Conservation (phyloP, 495 filamentous ascomycete genomes). For the Penicillium pancosmium region DNA sequence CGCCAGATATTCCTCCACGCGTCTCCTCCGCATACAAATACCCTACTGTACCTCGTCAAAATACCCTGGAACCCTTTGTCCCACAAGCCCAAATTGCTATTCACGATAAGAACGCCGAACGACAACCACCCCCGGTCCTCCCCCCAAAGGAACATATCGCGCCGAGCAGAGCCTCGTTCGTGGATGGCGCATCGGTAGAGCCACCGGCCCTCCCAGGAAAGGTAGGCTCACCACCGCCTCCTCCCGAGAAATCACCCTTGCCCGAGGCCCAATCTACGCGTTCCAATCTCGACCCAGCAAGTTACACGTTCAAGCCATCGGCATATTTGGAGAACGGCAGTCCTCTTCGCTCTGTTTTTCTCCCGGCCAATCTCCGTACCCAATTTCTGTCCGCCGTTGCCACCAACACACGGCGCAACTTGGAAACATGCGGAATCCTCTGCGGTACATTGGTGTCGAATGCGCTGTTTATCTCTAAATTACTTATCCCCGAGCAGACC, state of each 20-base stretch:
- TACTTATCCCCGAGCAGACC: slow-evolving; percentile 89
- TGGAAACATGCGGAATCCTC: slow-evolving; percentile 94
- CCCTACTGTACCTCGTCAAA: slow-evolving; percentile 55
- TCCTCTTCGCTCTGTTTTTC: slow-evolving; percentile 83
- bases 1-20: slow-evolving; percentile 16
- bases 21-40: slow-evolving; percentile 48
- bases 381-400: slow-evolving; percentile 72
- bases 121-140: slow-evolving; percentile 46
- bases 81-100: slow-evolving; percentile 24
- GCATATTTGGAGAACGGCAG: slow-evolving; percentile 87
- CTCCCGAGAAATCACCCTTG: slow-evolving; percentile 41
- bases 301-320: slow-evolving; percentile 79
- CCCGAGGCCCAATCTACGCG: slow-evolving; percentile 29
- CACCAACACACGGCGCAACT: slow-evolving; percentile 74
- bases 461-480: slow-evolving; percentile 83
- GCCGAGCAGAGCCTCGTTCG: slow-evolving; percentile 18
- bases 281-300: slow-evolving; percentile 48
- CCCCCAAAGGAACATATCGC: slow-evolving; percentile 52
- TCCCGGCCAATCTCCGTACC: slow-evolving; percentile 72
- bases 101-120: slow-evolving; percentile 28
- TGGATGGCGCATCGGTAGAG: slow-evolving; percentile 20
- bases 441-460: slow-evolving; percentile 91
- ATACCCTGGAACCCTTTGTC: slow-evolving; percentile 28
- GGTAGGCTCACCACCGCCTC: slow-evolving; percentile 28
- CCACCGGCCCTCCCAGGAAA: slow-evolving; percentile 33